Conservation (phyloP, 345 rosid genomes). For the Ceriops zippeliana region DNA sequence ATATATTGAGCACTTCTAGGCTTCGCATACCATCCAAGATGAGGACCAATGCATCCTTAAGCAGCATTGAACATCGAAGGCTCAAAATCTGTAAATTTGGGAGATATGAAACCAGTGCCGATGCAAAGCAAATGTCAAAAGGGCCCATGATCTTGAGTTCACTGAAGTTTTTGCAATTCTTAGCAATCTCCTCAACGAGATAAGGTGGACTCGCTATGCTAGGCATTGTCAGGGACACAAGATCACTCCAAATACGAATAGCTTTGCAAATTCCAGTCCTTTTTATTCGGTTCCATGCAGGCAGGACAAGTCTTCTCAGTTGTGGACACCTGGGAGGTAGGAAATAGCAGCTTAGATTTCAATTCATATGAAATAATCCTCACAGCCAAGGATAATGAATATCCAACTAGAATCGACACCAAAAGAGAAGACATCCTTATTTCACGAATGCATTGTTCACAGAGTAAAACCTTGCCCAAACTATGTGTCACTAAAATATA, state of each 20-base stretch:
- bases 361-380: not conserved
- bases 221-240: conserved; percentile 89
- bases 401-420: too few species aligned
- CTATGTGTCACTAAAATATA: too few species aligned
- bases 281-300: conserved; percentile 86
- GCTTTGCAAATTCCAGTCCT: conserved; percentile 69
- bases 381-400: not conserved
- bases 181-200: conserved; percentile 67
- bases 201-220: conserved; percentile 59
- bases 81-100: conserved; percentile 59
- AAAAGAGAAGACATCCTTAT: too few species aligned
- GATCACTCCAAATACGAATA: conserved; percentile 62
- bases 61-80: conserved; percentile 60
- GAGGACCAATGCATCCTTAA: conserved; percentile 51
- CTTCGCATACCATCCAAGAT: conserved; percentile 51
- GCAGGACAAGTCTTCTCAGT: conserved; percentile 63
- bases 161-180: conserved; percentile 53
- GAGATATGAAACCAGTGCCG: conserved; percentile 35
- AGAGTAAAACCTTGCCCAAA: too few species aligned
- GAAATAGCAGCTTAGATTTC: not conserved
- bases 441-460: too few species aligned
- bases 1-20: conserved; percentile 76
- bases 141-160: conserved; percentile 87
- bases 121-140: conserved; percentile 50
- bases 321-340: conserved; percentile 53